Percentiles rank a stretch among this genome's conserved stretches.
Conservation (phyloP, 2,329 filamentous ascomycete genomes). For the Microsporum audouinii region DNA sequence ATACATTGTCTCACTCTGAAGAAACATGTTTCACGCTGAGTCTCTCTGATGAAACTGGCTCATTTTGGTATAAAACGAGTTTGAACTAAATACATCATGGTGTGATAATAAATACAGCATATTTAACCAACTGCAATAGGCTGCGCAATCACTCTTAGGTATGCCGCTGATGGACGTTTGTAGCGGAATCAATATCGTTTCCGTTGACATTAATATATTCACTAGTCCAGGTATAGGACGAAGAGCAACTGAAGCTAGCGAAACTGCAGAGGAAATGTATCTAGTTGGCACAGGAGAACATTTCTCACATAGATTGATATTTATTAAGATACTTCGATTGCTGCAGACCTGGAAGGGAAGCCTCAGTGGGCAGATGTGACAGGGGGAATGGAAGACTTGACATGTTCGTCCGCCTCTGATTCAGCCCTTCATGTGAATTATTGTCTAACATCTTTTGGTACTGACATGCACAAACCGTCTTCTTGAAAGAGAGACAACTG, state of each 20-base stretch:
- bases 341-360: slow-evolving; percentile 28
- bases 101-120: background rate
- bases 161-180: slow-evolving; percentile 16
- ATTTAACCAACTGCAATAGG: slow-evolving; percentile 9
- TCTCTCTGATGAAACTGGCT: background rate
- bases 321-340: slow-evolving; percentile 33
- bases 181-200: slow-evolving; percentile 13
- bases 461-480: background rate
- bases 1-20: background rate
- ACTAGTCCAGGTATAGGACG: background rate
- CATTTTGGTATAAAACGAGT: background rate
- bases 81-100: background rate
- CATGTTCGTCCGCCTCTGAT: slow-evolving; percentile 26
- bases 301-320: slow-evolving; percentile 21
- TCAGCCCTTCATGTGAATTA: background rate
- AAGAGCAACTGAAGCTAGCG: slow-evolving; percentile 13
- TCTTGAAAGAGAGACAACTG: slow-evolving; percentile 23
- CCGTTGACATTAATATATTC: background rate
- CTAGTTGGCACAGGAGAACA: slow-evolving; percentile 1
- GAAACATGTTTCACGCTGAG: background rate
- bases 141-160: slow-evolving; percentile 15
- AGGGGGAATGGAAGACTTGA: slow-evolving; percentile 32
- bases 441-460: background rate
- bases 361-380: slow-evolving; percentile 28
- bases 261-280: slow-evolving; percentile 9